These are phyloP conservation scores for Monosporozyma unispora DNA, from an alignment of 805 yeast species.

Conservation along the genomic window DNA sequence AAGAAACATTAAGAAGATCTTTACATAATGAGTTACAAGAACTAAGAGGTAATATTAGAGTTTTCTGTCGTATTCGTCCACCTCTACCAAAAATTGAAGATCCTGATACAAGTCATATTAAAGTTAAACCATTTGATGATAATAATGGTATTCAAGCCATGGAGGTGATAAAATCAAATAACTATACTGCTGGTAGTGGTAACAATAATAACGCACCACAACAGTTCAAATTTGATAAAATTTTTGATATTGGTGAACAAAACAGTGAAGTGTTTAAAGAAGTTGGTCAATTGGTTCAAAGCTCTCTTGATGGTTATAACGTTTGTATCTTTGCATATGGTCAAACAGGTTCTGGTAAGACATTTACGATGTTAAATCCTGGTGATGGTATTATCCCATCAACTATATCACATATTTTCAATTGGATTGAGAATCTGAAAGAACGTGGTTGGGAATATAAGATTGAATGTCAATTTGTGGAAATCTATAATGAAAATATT, in stretches of 20 bases:
- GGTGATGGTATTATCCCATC: slow-evolving; percentile 74
- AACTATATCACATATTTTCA: slow-evolving; percentile 63
- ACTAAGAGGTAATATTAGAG: slow-evolving; percentile 84
- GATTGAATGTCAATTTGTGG: slow-evolving; percentile 69
- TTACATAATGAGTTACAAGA: slow-evolving; percentile 75
- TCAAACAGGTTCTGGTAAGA: slow-evolving; percentile 94
- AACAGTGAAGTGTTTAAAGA: slow-evolving; percentile 73
- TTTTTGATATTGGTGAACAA: slow-evolving; percentile 46
- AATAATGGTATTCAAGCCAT: slow-evolving; percentile 22
- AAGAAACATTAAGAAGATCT: slow-evolving; percentile 48
- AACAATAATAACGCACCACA: slow-evolving; percentile 2
- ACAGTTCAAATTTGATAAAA: slow-evolving; percentile 64
- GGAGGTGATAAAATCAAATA: slow-evolving; percentile 11
- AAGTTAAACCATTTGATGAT: slow-evolving; percentile 24
- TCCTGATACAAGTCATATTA: slow-evolving; percentile 25
- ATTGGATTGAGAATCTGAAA: slow-evolving; percentile 39
- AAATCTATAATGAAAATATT: slow-evolving; percentile 79
- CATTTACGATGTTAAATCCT: slow-evolving; percentile 73
- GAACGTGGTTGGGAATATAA: slow-evolving; percentile 55
- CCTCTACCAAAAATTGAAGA: slow-evolving; percentile 15
- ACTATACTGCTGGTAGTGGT: not conserved
- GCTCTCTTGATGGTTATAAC: slow-evolving; percentile 77
- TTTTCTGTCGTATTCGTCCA: slow-evolving; percentile 81
- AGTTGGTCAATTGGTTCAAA: slow-evolving; percentile 76
- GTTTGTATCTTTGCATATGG: slow-evolving; percentile 96